Evolutionary conservation across 176 grass and related monocot species (phyloP), one percentile per base, ranked within the genome.

Genomic region (Avena atlantica): DNA sequence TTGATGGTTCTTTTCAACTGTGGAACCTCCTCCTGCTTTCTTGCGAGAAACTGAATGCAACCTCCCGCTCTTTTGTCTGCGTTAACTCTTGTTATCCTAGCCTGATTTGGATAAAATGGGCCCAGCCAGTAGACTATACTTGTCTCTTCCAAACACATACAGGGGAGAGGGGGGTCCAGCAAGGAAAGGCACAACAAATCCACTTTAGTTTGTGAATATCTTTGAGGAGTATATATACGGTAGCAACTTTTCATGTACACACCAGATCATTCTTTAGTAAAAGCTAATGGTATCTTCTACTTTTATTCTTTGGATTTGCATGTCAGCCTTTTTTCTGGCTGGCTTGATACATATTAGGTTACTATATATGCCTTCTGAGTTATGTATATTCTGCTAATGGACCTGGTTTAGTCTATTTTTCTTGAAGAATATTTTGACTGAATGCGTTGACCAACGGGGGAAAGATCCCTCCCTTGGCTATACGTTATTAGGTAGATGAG

Each of bases 1-100:
- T 75, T 74, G 4, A 29, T 75, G 25, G 59, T 68, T 51, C 14
- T 53, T 76, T 37, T 19, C 21, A 83, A 71, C 63, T 60, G 10
- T 78, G 34, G 24, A 65, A 70, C 51, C 25, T n/a, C 44, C 19
- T 90, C 62, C 70, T 13, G 20, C 27, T 88, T 86, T 77, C 37
- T 58, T 75, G 29, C 48, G 10, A 86, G 58, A 12, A 60, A 72
- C 57, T 72, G 12, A 81, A 60, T 57, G 9, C 9, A 91, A 62
- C 76, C 37, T 20, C 24, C 20, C 59, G 12, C 27, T 42, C 66
- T 40, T 60, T 66, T 23, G 3, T 66, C 16, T 8, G 40, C 61
- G 47, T 88, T 68, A 17, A 40, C 48, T 87, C 40, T 64, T 81
- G 42, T 55, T 70, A 52, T 45, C n/a, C 31, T 52, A 85, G 5